phyloP scores from a whole-genome alignment of 495 filamentous ascomycete genomes.

The Daldinia loculata region DNA sequence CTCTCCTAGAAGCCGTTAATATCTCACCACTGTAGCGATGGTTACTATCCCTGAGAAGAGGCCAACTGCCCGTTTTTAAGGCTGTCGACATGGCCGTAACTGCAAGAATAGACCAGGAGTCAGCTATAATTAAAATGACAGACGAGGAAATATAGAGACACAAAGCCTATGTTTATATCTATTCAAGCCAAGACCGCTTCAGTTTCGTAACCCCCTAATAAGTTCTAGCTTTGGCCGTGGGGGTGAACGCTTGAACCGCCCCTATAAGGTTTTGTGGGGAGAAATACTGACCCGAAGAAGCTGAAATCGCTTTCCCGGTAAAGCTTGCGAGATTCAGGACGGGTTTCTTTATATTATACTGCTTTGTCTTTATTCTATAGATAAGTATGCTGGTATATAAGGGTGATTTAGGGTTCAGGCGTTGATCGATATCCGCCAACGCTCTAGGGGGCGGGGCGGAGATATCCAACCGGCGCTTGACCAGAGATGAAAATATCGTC shows the following conservation, averaged over 20 bases:
- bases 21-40: no score
- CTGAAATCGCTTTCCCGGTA: neutral
- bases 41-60: no score
- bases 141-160: no score
- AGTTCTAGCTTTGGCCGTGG: neutral
- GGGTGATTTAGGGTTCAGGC: neutral
- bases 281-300: neutral
- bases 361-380: neutral
- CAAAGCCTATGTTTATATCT: no score
- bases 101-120: no score
- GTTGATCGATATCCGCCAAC: neutral
- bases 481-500: neutral
- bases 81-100: no score
- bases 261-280: neutral
- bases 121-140: no score
- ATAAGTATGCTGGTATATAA: neutral
- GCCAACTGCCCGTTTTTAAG: no score
- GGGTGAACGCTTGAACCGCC: neutral
- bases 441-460: neutral
- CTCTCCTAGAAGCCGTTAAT: no score
- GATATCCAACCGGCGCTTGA: no score
- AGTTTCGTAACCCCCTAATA: neutral
- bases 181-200: neutral
- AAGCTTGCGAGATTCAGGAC: neutral
- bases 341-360: neutral